Evolutionary conservation across 768 basidiomycete genomes (phyloP).

Genomic region (Podaxis carcinomalis): DNA sequence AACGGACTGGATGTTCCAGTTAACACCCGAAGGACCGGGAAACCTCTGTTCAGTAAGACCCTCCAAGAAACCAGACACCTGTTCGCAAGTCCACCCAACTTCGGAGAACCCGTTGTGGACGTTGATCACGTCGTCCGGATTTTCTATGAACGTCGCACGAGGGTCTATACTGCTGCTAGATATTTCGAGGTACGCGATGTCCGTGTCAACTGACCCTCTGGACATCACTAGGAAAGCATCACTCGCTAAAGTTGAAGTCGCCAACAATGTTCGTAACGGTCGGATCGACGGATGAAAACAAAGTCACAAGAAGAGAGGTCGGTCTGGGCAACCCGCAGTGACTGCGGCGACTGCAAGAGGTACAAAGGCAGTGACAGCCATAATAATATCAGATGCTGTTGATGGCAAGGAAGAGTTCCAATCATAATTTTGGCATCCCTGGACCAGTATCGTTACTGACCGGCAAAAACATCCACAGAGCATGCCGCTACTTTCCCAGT

Average conservation of each 20-base stretch:
- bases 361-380: not conserved
- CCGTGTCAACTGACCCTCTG: not conserved
- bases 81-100: not conserved
- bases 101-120: not conserved
- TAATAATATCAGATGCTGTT: not conserved
- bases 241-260: conserved; percentile 1
- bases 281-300: conserved; percentile 3
- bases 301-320: conserved; percentile 1
- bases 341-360: not conserved
- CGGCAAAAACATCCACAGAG: no score
- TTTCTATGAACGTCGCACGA: not conserved
- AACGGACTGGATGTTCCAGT: conserved; percentile 1
- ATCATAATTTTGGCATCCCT: no score
- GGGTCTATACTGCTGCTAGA: not conserved
- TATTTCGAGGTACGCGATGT: no score
- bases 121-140: not conserved
- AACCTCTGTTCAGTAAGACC: not conserved
- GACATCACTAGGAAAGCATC: not conserved
- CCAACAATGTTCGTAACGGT: not conserved
- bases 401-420: not conserved
- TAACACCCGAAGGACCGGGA: not conserved
- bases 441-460: no score
- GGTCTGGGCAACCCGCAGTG: not conserved
- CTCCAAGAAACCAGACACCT: not conserved
- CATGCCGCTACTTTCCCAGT: no score